phyloP scores from a whole-genome alignment of 2,329 filamentous ascomycete genomes.

The Geosmithia morbida region DNA sequence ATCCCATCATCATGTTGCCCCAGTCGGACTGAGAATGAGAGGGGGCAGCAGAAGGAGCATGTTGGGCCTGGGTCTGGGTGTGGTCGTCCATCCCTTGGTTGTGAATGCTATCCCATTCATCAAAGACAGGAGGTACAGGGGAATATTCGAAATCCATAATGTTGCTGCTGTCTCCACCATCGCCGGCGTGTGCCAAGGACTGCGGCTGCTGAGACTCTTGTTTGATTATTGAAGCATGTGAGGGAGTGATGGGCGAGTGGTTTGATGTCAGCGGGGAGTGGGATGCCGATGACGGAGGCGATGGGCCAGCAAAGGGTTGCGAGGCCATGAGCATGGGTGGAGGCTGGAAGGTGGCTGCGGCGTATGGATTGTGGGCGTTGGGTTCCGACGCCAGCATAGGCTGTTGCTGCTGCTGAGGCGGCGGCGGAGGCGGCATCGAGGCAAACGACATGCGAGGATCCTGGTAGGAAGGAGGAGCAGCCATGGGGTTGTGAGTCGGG shows the following conservation, averaged over 20 bases:
- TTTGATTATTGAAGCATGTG: slow-evolving; percentile 19
- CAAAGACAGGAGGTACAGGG: slow-evolving; percentile 20
- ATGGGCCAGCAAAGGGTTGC: slow-evolving; percentile 15
- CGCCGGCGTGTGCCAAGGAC: slow-evolving; percentile 5
- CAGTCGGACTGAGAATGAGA: slow-evolving; percentile 8
- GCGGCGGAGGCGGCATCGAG: slow-evolving; percentile 16
- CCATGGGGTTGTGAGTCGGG: slow-evolving; percentile 11
- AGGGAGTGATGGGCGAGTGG: slow-evolving; percentile 6
- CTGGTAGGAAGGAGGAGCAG: slow-evolving; percentile 7
- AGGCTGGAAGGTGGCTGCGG: slow-evolving; percentile 14
- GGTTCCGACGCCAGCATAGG: slow-evolving; percentile 9
- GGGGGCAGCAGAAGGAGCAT: not conserved
- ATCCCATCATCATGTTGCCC: slow-evolving; percentile 16
- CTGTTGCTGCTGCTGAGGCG: slow-evolving; percentile 13
- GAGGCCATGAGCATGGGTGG: slow-evolving; percentile 16
- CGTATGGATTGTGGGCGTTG: slow-evolving; percentile 11
- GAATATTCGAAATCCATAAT: slow-evolving; percentile 30
- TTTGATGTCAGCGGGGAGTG: slow-evolving; percentile 15
- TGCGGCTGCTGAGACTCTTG: slow-evolving; percentile 19
- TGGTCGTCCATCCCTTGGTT: slow-evolving; percentile 18
- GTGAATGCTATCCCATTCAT: slow-evolving; percentile 25
- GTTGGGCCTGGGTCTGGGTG: slow-evolving; percentile 9
- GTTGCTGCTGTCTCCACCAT: slow-evolving; percentile 8
- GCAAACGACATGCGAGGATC: slow-evolving; percentile 15
- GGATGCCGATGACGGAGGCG: slow-evolving; percentile 14